Percentiles rank a stretch among this genome's conserved stretches.
Conservation (phyloP, 1,139 yeast genomes). For the Taphrina flavorubra region DNA sequence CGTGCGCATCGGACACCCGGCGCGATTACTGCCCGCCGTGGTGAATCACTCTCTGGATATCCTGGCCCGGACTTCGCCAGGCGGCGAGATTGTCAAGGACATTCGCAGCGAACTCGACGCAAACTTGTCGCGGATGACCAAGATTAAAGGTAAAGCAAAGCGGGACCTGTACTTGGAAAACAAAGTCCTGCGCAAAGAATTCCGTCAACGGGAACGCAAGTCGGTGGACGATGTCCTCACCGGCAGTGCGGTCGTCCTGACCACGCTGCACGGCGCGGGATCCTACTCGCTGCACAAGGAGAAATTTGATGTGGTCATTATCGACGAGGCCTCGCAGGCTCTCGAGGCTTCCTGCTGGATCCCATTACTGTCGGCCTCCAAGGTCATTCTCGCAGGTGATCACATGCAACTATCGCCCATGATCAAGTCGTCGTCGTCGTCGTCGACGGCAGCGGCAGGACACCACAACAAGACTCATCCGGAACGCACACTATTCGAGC, state of each 20-base stretch:
- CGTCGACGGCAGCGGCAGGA: background rate
- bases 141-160: constrained; percentile 61
- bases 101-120: constrained; percentile 73
- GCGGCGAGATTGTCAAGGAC: constrained; percentile 68
- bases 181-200: constrained; percentile 71
- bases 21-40: constrained; percentile 70
- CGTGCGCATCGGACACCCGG: constrained; percentile 91
- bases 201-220: constrained; percentile 68
- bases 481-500: constrained; percentile 76
- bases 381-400: constrained; percentile 67
- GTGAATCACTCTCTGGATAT: constrained; percentile 78
- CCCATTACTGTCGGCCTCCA: constrained; percentile 70
- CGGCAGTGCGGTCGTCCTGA: constrained; percentile 70
- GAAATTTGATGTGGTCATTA: constrained; percentile 78
- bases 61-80: constrained; percentile 66
- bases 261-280: constrained; percentile 79
- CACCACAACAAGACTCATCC: constrained; percentile 50
- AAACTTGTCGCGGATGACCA: constrained; percentile 64
- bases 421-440: constrained; percentile 48
- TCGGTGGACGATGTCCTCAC: constrained; percentile 65
- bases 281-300: constrained; percentile 54
- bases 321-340: constrained; percentile 95
- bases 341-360: constrained; percentile 97
- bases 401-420: constrained; percentile 76
- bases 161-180: constrained; percentile 71